Evolutionary conservation across 768 basidiomycete genomes (phyloP).

Genomic region (Leccinellum albellum): DNA sequence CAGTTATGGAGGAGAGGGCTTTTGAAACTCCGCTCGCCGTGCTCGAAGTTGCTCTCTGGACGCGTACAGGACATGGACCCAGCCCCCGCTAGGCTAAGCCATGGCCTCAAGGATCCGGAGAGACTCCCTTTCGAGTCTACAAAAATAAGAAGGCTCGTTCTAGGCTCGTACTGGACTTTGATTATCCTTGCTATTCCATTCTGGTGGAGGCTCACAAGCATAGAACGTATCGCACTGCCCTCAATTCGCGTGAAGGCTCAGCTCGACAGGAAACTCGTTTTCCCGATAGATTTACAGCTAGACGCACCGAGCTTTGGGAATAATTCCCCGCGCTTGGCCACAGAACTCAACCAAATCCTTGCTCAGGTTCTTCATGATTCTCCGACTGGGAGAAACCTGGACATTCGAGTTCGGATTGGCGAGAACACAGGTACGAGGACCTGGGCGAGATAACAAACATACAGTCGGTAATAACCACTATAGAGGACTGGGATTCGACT

Average conservation of each 20-base stretch:
- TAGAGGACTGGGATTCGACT: constrained; percentile 10
- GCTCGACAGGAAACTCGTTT: constrained; percentile 39
- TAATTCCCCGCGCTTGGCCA: constrained; percentile 14
- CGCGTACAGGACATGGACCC: constrained; percentile 22
- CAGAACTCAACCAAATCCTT: constrained; percentile 28
- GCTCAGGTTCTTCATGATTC: constrained; percentile 12
- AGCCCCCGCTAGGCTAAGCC: constrained; percentile 9
- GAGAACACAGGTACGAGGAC: constrained; percentile 34
- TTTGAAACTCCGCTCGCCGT: constrained; percentile 33
- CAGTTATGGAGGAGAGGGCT: constrained; percentile 21
- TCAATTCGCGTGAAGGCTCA: constrained; percentile 52
- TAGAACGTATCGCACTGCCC: constrained; percentile 77
- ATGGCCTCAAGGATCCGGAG: constrained; percentile 42
- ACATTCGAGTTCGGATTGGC: constrained; percentile 31
- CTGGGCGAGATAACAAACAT: neutral
- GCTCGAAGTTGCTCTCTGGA: constrained; percentile 6
- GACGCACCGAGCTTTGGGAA: constrained; percentile 24
- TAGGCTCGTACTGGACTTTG: constrained; percentile 74
- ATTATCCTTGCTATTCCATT: constrained; percentile 77
- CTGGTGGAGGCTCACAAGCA: constrained; percentile 94
- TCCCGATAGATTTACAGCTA: constrained; percentile 44
- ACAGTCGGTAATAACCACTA: constrained; percentile 6
- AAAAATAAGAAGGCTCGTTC: constrained; percentile 51
- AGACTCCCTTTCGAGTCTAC: constrained; percentile 50
- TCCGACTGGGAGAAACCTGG: constrained; percentile 44